Conservation (phyloP, 129 eudicot species). For the Flaveria bidentis region DNA sequence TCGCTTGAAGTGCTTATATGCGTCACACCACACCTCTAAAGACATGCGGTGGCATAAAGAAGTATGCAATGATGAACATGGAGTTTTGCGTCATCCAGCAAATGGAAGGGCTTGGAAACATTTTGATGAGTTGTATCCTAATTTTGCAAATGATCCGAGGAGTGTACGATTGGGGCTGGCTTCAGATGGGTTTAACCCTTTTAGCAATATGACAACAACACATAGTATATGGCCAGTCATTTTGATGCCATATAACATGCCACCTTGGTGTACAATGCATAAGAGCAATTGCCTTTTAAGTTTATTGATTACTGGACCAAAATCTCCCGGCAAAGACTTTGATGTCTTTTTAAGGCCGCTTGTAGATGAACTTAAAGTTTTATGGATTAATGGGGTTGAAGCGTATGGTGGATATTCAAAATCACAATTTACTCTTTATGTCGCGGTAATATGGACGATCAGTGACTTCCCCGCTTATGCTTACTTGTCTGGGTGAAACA, state of each 20-base stretch:
- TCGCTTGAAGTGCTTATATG: no score
- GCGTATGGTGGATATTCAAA: no score
- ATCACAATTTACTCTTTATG: no score
- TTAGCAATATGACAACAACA: background rate
- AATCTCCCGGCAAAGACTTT: conserved; percentile 17
- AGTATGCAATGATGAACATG: no score
- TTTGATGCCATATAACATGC: conserved; percentile 30
- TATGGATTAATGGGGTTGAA: no score
- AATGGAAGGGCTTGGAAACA: no score
- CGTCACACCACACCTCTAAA: no score
- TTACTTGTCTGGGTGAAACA: conserved; percentile 13
- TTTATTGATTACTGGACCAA: conserved; percentile 11
- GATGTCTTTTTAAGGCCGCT: background rate
- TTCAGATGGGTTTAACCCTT: background rate
- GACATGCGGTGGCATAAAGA: no score
- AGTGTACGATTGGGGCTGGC: no score
- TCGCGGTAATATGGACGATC: background rate
- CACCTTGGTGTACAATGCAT: conserved; percentile 25
- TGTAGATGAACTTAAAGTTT: background rate
- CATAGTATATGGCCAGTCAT: conserved; percentile 21
- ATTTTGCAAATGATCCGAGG: no score
- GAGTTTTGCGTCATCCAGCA: no score
- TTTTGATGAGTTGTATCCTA: no score
- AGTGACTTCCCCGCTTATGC: conserved; percentile 23
- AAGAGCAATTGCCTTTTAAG: conserved; percentile 14